These are phyloP conservation scores for Pseudogymnoascus sp. DNA, from an alignment of 2,329 filamentous ascomycete genomes.

Conservation along the genomic window DNA sequence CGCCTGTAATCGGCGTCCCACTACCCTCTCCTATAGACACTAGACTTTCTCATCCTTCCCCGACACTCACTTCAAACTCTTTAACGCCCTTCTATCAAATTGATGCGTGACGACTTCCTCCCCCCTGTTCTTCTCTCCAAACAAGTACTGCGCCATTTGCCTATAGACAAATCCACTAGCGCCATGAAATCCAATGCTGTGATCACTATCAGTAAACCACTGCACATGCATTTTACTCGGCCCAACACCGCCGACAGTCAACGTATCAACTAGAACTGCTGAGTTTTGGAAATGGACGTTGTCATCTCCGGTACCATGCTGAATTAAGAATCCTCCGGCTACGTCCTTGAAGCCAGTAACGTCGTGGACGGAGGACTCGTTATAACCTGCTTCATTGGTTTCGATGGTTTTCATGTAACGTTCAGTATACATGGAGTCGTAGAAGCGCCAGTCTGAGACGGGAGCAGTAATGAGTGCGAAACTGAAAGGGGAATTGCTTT, in stretches of 20 bases:
- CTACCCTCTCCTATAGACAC: not conserved
- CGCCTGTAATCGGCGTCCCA: not conserved
- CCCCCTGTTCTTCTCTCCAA: constrained; percentile 50
- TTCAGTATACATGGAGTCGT: constrained; percentile 65
- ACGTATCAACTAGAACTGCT: constrained; percentile 52
- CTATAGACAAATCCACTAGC: constrained; percentile 51
- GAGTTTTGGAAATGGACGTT: constrained; percentile 66
- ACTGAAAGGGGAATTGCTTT: constrained; percentile 37
- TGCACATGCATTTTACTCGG: constrained; percentile 56
- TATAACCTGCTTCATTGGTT: constrained; percentile 52
- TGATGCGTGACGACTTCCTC: constrained; percentile 24
- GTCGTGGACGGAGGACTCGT: constrained; percentile 50
- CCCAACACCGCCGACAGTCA: constrained; percentile 51
- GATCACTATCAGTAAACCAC: constrained; percentile 59
- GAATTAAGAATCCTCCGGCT: constrained; percentile 51
- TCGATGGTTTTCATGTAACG: constrained; percentile 61
- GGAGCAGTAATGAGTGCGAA: constrained; percentile 58
- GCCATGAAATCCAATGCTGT: constrained; percentile 52
- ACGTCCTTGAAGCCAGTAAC: constrained; percentile 54
- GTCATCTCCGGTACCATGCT: constrained; percentile 62
- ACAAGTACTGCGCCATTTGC: constrained; percentile 53
- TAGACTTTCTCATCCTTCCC: not conserved
- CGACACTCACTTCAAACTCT: not conserved
- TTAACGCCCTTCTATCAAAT: constrained; percentile 14
- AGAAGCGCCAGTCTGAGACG: constrained; percentile 62